These are phyloP conservation scores for Musa itinerans DNA, from an alignment of 176 grass and related monocot genomes.

Conservation along the genomic window DNA sequence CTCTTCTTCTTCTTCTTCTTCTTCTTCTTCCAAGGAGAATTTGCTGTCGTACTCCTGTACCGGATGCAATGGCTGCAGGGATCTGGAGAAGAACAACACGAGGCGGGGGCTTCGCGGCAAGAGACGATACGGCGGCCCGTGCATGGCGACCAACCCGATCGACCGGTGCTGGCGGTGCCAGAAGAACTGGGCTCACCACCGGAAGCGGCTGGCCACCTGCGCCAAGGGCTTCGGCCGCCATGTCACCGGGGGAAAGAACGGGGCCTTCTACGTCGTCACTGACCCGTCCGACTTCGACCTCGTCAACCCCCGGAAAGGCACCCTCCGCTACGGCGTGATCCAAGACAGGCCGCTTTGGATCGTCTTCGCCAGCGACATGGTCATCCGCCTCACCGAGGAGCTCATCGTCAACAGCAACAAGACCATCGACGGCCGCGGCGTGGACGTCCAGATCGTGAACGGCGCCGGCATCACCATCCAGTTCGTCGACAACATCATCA, in stretches of 20 bases:
- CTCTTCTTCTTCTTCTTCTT: background rate
- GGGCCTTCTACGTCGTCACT: constrained; percentile 11
- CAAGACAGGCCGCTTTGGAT: background rate
- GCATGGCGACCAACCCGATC: constrained; percentile 72
- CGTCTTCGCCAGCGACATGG: background rate
- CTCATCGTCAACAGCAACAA: constrained; percentile 4
- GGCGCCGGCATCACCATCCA: constrained; percentile 40
- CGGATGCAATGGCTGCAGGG: background rate
- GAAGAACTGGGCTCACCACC: background rate
- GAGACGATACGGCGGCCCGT: background rate
- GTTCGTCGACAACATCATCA: constrained; percentile 44
- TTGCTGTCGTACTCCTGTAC: too few relatives aligned
- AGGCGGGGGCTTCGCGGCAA: background rate
- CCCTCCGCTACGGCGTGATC: constrained; percentile 17
- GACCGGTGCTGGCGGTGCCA: constrained; percentile 86
- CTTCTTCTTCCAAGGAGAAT: background rate
- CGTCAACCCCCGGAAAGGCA: constrained; percentile 10
- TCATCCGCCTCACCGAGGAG: constrained; percentile 1
- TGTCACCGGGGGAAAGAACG: constrained; percentile 8
- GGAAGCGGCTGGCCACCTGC: constrained; percentile 17
- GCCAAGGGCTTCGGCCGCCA: constrained; percentile 11
- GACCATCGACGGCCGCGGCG: constrained; percentile 3
- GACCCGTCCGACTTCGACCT: constrained; percentile 14
- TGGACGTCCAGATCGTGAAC: background rate
- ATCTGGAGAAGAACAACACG: background rate